phyloP scores from a whole-genome alignment of 441 rosid species.

The Syzygium syzygioides region DNA sequence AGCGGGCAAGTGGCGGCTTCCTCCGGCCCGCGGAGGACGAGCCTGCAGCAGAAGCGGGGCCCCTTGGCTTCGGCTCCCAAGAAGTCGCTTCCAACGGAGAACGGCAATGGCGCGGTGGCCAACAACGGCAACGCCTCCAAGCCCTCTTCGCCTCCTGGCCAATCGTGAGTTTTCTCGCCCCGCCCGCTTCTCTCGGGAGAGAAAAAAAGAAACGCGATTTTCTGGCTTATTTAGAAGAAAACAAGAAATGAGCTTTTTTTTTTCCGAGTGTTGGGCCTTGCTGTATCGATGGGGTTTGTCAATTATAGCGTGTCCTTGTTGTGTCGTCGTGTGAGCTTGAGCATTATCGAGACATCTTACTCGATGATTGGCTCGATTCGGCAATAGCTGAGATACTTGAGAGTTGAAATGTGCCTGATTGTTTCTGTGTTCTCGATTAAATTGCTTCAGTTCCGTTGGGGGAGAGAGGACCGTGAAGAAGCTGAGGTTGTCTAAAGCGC shows the following conservation, averaged over 20 bases:
- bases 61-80: conserved; percentile 27
- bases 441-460: conserved; percentile 20
- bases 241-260: background rate
- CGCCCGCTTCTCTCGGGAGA: background rate
- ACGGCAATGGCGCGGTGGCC: conserved; percentile 22
- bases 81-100: conserved; percentile 42
- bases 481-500: conserved; percentile 78
- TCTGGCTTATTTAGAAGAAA: background rate
- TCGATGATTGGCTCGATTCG: background rate
- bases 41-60: conserved; percentile 33
- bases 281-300: background rate
- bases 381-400: background rate
- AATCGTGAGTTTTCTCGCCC: conserved; percentile 20
- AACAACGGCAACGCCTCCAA: conserved; percentile 33
- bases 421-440: background rate
- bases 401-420: background rate
- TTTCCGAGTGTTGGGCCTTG: background rate
- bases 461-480: conserved; percentile 92
- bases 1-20: conserved; percentile 45
- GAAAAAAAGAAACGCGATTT: background rate
- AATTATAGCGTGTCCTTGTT: background rate
- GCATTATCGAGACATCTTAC: background rate
- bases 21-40: conserved; percentile 37
- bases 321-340: background rate
- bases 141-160: conserved; percentile 34